Percentiles rank a stretch among this genome's conserved stretches.
These are phyloP conservation scores for Tephrocybe rancida DNA, from an alignment of 768 basidiomycete genomes.

Conservation along the genomic window DNA sequence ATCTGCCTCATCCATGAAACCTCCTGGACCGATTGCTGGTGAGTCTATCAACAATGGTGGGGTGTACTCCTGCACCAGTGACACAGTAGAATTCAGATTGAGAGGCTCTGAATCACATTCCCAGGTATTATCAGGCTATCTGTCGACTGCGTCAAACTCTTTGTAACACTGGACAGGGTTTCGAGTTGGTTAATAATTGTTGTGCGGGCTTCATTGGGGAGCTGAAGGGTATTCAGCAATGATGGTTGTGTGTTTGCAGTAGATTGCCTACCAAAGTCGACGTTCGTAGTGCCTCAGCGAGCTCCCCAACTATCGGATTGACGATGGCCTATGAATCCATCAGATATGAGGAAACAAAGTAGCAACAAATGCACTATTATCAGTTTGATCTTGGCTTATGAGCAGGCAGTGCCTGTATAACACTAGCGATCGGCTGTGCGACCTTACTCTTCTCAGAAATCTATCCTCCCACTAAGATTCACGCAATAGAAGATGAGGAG, in stretches of 20 bases:
- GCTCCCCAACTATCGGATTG: conserved; percentile 69
- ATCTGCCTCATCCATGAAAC: conserved; percentile 56
- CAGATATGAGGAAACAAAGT: background rate
- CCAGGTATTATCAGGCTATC: conserved; percentile 67
- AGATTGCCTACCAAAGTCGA: conserved; percentile 44
- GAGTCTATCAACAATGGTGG: conserved; percentile 43
- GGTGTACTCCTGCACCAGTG: conserved; percentile 28
- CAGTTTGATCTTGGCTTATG: conserved; percentile 75
- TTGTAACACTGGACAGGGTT: conserved; percentile 82
- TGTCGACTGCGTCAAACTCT: conserved; percentile 78
- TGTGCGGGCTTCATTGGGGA: conserved; percentile 71
- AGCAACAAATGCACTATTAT: conserved; percentile 58
- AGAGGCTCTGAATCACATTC: conserved; percentile 47
- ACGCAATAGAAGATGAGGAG: background rate
- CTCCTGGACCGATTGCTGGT: conserved; percentile 45
- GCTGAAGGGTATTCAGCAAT: conserved; percentile 39
- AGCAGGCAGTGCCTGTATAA: conserved; percentile 88
- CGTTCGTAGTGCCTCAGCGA: conserved; percentile 62
- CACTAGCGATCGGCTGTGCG: conserved; percentile 89
- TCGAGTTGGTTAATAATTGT: conserved; percentile 74
- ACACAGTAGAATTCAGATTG: no score
- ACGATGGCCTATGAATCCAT: conserved; percentile 64
- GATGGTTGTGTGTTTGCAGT: background rate
- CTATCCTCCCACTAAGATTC: conserved; percentile 51
- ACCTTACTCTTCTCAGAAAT: conserved; percentile 91